A percentile compares a stretch with the other conserved stretches of the same genome.
Conservation (phyloP, 345 rosid genomes). For the Euphorbia pulcherrima region DNA sequence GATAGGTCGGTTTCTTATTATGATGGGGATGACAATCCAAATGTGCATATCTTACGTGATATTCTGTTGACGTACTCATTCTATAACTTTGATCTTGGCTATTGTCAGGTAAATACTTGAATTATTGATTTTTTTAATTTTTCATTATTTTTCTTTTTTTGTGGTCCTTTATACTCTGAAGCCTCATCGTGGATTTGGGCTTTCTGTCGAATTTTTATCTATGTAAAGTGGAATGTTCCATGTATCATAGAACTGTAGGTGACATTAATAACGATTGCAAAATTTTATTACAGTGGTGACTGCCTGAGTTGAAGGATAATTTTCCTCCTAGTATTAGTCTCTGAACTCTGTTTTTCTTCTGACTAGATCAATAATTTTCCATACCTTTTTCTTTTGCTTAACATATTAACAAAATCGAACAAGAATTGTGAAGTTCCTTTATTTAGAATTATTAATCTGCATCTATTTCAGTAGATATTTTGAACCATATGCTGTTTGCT, state of each 20-base stretch:
- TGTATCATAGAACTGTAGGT: neutral
- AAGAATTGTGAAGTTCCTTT: neutral
- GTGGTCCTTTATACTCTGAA: neutral
- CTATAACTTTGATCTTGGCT: slow-evolving; percentile 96
- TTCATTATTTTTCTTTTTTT: neutral
- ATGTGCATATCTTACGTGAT: slow-evolving; percentile 74
- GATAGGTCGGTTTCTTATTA: slow-evolving; percentile 74
- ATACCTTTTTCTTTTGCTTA: neutral
- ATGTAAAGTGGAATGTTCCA: neutral
- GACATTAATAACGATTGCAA: neutral
- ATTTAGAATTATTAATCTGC: neutral
- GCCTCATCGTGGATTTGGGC: slow-evolving; percentile 1
- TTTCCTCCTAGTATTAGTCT: neutral
- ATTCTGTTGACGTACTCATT: slow-evolving; percentile 85
- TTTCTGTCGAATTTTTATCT: neutral
- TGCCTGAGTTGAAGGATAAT: slow-evolving; percentile 1
- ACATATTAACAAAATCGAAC: neutral
- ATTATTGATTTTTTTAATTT: neutral
- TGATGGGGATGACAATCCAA: slow-evolving; percentile 87
- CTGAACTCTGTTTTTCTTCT: neutral
- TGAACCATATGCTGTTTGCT: neutral
- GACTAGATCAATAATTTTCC: neutral
- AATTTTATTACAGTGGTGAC: neutral
- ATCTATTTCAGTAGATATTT: neutral
- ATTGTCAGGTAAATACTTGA: slow-evolving; percentile 77